Conservation (phyloP, 2,329 filamentous ascomycete genomes). For the Colletotrichum sp. region DNA sequence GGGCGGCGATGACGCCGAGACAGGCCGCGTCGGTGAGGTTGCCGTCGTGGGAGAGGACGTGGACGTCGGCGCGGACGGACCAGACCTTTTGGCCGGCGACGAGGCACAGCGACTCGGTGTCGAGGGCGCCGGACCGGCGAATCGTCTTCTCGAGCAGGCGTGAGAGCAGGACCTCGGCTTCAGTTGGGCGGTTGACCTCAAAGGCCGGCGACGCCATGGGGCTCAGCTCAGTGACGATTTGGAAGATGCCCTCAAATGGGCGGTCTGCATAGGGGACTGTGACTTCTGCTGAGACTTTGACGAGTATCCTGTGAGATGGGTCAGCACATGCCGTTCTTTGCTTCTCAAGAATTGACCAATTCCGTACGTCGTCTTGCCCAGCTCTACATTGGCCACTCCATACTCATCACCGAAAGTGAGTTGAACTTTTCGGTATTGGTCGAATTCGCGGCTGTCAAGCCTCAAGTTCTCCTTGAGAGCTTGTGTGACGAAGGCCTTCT, state of each 20-base stretch:
- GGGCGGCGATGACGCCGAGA: constrained; percentile 83
- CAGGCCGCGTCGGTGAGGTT: constrained; percentile 87
- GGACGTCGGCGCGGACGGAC: constrained; percentile 88
- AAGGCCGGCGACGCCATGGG: constrained; percentile 92
- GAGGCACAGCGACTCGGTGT: constrained; percentile 95
- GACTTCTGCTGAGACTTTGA: constrained; percentile 87
- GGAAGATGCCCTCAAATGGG: constrained; percentile 95
- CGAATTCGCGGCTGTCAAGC: constrained; percentile 81
- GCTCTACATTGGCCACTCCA: constrained; percentile 83
- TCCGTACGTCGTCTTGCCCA: constrained; percentile 85
- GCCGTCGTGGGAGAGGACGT: constrained; percentile 90
- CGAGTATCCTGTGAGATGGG: constrained; percentile 69
- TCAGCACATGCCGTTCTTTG: neutral
- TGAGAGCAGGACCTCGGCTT: constrained; percentile 84
- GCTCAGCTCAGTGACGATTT: constrained; percentile 87
- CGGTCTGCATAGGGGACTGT: constrained; percentile 85
- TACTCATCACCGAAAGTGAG: constrained; percentile 89
- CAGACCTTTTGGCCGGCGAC: constrained; percentile 91
- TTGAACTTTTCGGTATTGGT: constrained; percentile 79
- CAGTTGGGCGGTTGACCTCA: constrained; percentile 82
- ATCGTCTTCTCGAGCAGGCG: constrained; percentile 93
- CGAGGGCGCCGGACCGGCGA: constrained; percentile 87
- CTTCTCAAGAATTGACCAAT: neutral
- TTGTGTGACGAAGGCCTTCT: constrained; percentile 84
- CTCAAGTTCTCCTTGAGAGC: constrained; percentile 83